These are phyloP conservation scores for Thinopyrum elongatum DNA, from an alignment of 176 grass and related monocot species.

Conservation along the genomic window DNA sequence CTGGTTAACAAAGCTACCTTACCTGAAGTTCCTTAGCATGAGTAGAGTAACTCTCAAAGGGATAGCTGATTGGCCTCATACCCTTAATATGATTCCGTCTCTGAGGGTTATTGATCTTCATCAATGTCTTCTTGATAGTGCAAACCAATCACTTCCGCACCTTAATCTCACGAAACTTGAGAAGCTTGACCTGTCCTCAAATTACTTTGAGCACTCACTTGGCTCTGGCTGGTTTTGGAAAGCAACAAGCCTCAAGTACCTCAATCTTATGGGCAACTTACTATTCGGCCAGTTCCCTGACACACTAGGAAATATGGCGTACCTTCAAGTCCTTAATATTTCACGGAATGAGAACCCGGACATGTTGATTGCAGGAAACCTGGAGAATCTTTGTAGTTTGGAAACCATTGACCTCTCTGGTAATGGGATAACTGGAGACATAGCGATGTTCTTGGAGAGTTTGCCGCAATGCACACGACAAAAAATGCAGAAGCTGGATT, in stretches of 20 bases:
- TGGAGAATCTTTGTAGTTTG: constrained; percentile 28
- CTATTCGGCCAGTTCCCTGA: background rate
- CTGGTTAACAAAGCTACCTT: background rate
- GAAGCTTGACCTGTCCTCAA: too few relatives aligned
- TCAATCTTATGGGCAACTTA: background rate
- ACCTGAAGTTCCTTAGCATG: too few relatives aligned
- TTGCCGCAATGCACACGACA: background rate
- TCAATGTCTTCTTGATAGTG: too few relatives aligned
- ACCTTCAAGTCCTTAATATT: background rate
- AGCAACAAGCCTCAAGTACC: constrained; percentile 1
- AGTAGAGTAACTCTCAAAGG: too few relatives aligned
- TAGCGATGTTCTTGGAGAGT: background rate
- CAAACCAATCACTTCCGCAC: too few relatives aligned
- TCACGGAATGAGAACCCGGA: background rate
- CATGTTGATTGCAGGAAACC: background rate
- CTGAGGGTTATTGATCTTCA: too few relatives aligned
- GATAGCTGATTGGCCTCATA: too few relatives aligned
- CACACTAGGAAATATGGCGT: background rate
- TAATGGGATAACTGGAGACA: background rate
- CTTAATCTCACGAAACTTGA: too few relatives aligned
- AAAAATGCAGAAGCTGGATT: constrained; percentile 16
- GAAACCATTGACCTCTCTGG: background rate
- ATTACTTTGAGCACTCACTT: too few relatives aligned
- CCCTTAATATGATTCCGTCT: too few relatives aligned
- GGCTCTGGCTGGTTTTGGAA: too few relatives aligned